phyloP scores from a whole-genome alignment of 2,329 filamentous ascomycete species.

The Aspergillus tubingensis region DNA sequence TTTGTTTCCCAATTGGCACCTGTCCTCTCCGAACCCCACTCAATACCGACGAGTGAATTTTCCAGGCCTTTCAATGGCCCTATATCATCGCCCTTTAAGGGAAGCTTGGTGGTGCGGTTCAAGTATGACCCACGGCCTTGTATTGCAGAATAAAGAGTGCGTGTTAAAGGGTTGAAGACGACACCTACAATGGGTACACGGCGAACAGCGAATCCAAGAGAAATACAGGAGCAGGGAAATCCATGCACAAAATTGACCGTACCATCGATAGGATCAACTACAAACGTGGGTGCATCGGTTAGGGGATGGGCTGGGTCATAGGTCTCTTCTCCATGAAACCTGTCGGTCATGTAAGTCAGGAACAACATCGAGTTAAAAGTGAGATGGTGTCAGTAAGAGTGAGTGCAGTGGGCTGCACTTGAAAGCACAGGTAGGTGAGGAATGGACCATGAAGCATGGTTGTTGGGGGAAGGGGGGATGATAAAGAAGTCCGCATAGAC shows the following conservation, averaged over 20 bases:
- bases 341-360: too few relatives aligned
- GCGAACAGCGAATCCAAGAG: slow-evolving; percentile 51
- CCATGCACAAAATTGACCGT: slow-evolving; percentile 67
- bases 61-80: slow-evolving; percentile 53
- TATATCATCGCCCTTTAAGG: slow-evolving; percentile 45
- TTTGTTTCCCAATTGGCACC: slow-evolving; percentile 62
- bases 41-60: slow-evolving; percentile 55
- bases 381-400: too few relatives aligned
- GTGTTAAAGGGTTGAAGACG: slow-evolving; percentile 60
- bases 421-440: too few relatives aligned
- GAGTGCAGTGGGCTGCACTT: too few relatives aligned
- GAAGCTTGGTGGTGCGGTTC: slow-evolving; percentile 44
- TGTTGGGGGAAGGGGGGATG: too few relatives aligned
- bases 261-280: slow-evolving; percentile 66
- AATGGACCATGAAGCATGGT: too few relatives aligned
- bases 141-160: slow-evolving; percentile 58
- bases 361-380: too few relatives aligned
- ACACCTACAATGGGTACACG: too few relatives aligned
- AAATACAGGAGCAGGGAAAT: slow-evolving; percentile 61
- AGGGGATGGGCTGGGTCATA: too few relatives aligned
- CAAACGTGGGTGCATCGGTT: slow-evolving; percentile 19
- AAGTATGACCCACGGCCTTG: slow-evolving; percentile 57
- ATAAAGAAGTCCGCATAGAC: too few relatives aligned
- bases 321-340: too few relatives aligned
- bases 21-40: slow-evolving; percentile 62